Conservation (phyloP, 495 filamentous ascomycete genomes). For the Annulohypoxylon moriforme region DNA sequence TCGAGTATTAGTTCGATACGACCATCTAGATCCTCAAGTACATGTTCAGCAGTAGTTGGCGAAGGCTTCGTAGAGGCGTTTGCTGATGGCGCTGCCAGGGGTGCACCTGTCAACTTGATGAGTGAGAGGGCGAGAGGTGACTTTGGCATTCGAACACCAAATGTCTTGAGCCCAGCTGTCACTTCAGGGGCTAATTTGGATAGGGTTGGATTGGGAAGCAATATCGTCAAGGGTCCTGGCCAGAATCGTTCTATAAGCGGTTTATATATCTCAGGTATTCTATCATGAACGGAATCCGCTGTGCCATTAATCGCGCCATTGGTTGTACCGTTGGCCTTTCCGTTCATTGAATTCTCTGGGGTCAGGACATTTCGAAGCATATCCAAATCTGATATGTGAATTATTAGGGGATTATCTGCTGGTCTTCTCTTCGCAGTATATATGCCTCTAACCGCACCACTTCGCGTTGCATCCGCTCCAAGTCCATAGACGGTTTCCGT, state of each 20-base stretch:
- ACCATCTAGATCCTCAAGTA: slow-evolving; percentile 83
- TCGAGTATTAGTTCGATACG: slow-evolving; percentile 92
- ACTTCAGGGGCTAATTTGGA: slow-evolving; percentile 85
- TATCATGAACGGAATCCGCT: slow-evolving; percentile 49
- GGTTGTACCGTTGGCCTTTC: slow-evolving; percentile 27
- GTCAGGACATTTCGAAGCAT: slow-evolving; percentile 77
- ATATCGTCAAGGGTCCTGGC: slow-evolving; percentile 94
- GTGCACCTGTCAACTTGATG: slow-evolving; percentile 77
- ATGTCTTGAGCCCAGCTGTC: slow-evolving; percentile 82
- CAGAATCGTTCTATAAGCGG: slow-evolving; percentile 86
- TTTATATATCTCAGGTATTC: slow-evolving; percentile 84
- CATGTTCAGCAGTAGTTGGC: slow-evolving; percentile 89
- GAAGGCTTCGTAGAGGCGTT: slow-evolving; percentile 94
- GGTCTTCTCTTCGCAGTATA: slow-evolving; percentile 90
- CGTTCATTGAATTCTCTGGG: slow-evolving; percentile 40
- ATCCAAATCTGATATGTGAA: slow-evolving; percentile 84
- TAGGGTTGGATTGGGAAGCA: slow-evolving; percentile 78
- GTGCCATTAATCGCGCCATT: slow-evolving; percentile 37
- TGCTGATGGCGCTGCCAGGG: slow-evolving; percentile 93
- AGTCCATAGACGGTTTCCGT: slow-evolving; percentile 99
- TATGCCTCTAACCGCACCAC: slow-evolving; percentile 86
- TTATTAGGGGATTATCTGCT: slow-evolving; percentile 93
- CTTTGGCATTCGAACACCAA: slow-evolving; percentile 90
- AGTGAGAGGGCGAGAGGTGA: slow-evolving; percentile 85
- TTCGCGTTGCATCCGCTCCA: slow-evolving; percentile 91